A percentile compares a stretch with the other conserved stretches of the same genome.
phyloP scores from a whole-genome alignment of 164 flowering plant species.

The Euptelea pleiosperma region DNA sequence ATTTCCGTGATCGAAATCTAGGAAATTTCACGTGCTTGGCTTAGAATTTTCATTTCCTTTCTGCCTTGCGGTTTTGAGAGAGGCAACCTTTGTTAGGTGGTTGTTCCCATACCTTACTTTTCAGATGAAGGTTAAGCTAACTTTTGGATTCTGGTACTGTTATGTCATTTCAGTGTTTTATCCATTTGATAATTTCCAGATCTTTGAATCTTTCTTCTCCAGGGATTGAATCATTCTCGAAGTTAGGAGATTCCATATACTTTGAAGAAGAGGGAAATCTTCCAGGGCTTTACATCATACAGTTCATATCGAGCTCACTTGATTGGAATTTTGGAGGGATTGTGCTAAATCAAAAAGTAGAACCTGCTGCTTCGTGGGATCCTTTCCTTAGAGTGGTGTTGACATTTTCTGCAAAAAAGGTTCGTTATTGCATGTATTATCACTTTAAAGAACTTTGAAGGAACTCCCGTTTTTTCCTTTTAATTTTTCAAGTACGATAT shows the following conservation, averaged over 20 bases:
- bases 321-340: conserved; percentile 62
- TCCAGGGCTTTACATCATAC: conserved; percentile 67
- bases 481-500: too few species aligned
- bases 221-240: conserved; percentile 96
- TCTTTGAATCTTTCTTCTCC: conserved; percentile 12
- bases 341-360: conserved; percentile 50
- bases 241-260: conserved; percentile 94
- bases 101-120: neutral
- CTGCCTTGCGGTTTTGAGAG: neutral
- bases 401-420: conserved; percentile 45
- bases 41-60: neutral
- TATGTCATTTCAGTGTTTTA: conserved; percentile 1
- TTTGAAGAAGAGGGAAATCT: conserved; percentile 57
- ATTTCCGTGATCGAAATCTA: neutral
- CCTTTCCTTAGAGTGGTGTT: conserved; percentile 51
- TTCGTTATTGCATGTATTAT: conserved; percentile 5
- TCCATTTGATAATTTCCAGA: neutral
- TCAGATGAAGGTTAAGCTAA: neutral
- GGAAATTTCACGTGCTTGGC: neutral
- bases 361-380: conserved; percentile 63
- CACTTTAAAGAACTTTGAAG: neutral
- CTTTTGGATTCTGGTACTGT: neutral
- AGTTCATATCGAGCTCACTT: conserved; percentile 75
- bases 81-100: neutral
- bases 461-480: too few species aligned